Base-by-base conservation (phyloP, 176 grass and related monocot genomes). In the Panicum miliaceum region DNA sequence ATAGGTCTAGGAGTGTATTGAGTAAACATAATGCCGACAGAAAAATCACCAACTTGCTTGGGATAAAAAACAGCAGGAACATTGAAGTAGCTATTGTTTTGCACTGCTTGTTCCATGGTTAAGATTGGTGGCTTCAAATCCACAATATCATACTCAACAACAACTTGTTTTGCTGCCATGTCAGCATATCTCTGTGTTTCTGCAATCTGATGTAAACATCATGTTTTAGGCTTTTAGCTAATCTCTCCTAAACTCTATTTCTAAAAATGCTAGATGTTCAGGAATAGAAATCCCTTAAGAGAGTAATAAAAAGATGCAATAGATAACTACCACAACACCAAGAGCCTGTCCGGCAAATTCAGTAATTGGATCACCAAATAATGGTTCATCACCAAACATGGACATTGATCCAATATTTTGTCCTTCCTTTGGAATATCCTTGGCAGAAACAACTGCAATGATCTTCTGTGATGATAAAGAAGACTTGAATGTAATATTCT, bases 341-440 rank as follows among this genome's bases (percentile, higher is more conserved):
- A 97, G 84, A 16, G 91, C 86, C 86, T 97, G 91, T 29, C 94
- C 91, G 29, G 87, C 91, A 76, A 16, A 92, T 66, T 93, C 91
- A 47, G 87, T 64, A 77, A 91, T 62, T 47, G 91, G 78, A 76
- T 86, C 71, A 75, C 84, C 94, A 84, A 97, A 97, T 66, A 97
- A 73, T 60, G 87, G 42, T 56, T 97, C 94, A 36, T 59, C 60
- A 38, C 91, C 89, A 90, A 93, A 97, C 11, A 75, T 41, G 36
- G 12, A 65, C 4, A 32, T 59, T 51, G 68, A 18, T 38, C 91
- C 91, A 65, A 97, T 37, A 82, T 97, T 97, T 81, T 81, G 51
- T 26, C 94, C 94, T 37, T 79, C 82, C 47, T 62, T 83, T n/a
- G 94, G 94, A 84, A 94, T 90, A 71, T 97, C 94, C 37, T 93